Percentiles rank a stretch among this genome's conserved stretches.
phyloP scores from a whole-genome alignment of 352 stramenopile species.

The Phytopythium oedochilum region DNA sequence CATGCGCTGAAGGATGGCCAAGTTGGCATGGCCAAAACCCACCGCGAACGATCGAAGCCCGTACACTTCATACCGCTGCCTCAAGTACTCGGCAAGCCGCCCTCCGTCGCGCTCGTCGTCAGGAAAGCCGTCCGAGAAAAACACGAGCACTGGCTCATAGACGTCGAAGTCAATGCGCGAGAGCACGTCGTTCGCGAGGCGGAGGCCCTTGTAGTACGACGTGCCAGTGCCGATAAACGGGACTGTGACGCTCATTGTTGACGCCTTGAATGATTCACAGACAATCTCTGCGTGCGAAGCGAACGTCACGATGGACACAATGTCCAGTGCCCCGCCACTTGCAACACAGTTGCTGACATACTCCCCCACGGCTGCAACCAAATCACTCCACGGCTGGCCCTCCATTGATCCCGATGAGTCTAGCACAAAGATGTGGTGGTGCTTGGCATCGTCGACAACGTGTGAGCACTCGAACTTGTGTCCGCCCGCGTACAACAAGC shows the following conservation, averaged over 20 bases:
- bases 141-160: conserved; percentile 72
- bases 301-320: conserved; percentile 75
- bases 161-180: conserved; percentile 52
- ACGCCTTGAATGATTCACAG: neutral
- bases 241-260: neutral
- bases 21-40: conserved; percentile 63
- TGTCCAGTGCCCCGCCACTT: conserved; percentile 43
- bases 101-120: conserved; percentile 36
- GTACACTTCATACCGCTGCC: conserved; percentile 46
- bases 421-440: neutral
- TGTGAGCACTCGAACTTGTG: neutral
- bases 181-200: conserved; percentile 55
- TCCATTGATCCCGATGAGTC: neutral
- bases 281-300: conserved; percentile 13
- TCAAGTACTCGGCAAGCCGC: conserved; percentile 45
- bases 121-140: conserved; percentile 76
- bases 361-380: conserved; percentile 32
- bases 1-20: conserved; percentile 50
- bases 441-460: neutral
- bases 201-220: conserved; percentile 42
- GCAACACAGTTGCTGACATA: conserved; percentile 66
- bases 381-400: neutral
- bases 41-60: conserved; percentile 58
- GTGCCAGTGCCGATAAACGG: conserved; percentile 40
- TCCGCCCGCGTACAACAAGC: neutral